Base-by-base conservation (phyloP, 352 stramenopile species). In the Phytophthora europaea region DNA sequence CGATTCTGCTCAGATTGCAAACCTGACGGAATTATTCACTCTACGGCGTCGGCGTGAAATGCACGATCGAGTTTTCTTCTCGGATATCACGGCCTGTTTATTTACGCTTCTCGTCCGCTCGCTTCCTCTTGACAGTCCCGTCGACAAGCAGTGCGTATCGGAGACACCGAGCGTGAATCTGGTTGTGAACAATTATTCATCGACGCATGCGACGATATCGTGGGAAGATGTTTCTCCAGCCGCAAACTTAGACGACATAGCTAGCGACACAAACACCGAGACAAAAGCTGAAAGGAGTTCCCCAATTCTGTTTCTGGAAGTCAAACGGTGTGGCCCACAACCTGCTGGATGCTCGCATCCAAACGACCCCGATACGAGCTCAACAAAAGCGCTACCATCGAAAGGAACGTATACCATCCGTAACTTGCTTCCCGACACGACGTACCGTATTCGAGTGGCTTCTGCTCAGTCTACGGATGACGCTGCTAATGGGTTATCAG, bases 381-480 rank as follows among this genome's bases (percentile, higher is more conserved):
- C 45, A 15, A 20, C 72, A 22, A 78, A 74, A 64, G 67, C 74
- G 1, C 16, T 83, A 8, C 73, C 78, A 7, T 76, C 69, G 4
- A 82, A 81, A 74, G 81, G 81, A 9, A 69, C 78, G 7, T 85
- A 58, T 40, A 85, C 69, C 4, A 65, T 88, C 23, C 73, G 71
- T 15, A 78, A 87, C 20, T 71, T 92, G 22, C 34, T 71, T 7
- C 71, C 83, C 7, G 82, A 92, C 56, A 91, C 81, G 8, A 67
- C 65, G 18, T 91, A 92, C 36, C 20, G 50, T 18, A 33, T 91
- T 50, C 75, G 68, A 16, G 56, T 88, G 3, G 62, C n/a, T 2
- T 69, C 57, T n/a, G 18, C 69, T n/a, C 48, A 70, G 50, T 53
- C 65, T 28, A 50, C 64, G 23, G 58, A 48, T 8, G 45, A 28